Evolutionary conservation across 192 early-diverging fungal genomes (phyloP).

Genomic region (Linnemannia exigua): DNA sequence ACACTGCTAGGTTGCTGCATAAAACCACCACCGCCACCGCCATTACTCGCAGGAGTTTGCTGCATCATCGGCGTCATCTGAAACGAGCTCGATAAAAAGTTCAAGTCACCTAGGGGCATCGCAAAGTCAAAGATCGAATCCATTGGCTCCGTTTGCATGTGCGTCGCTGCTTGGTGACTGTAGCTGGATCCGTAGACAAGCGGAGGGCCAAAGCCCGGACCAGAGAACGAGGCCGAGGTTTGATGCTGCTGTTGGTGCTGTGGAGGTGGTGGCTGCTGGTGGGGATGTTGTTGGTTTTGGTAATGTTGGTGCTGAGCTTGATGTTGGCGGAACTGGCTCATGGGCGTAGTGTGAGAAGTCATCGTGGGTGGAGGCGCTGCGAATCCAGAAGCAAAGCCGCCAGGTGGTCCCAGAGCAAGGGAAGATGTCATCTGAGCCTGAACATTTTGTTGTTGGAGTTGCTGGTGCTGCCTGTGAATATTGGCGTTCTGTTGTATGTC

Average conservation of each 20-base stretch:
- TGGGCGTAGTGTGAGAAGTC: background rate
- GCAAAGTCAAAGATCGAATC: slow-evolving; percentile 57
- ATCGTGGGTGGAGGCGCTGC: background rate
- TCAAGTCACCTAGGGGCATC: slow-evolving; percentile 43
- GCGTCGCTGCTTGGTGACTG: slow-evolving; percentile 4
- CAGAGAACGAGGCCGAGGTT: background rate
- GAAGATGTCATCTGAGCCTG: slow-evolving; percentile 35
- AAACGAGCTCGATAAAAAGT: slow-evolving; percentile 50
- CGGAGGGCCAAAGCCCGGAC: slow-evolving; percentile 27
- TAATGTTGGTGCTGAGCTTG: slow-evolving; percentile 42
- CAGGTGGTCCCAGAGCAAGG: slow-evolving; percentile 29
- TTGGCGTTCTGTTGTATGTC: slow-evolving; percentile 32
- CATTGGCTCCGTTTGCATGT: slow-evolving; percentile 12
- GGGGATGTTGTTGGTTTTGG: slow-evolving; percentile 28
- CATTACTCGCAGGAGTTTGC: background rate
- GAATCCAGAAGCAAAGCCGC: slow-evolving; percentile 15
- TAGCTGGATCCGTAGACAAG: slow-evolving; percentile 37
- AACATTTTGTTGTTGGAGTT: slow-evolving; percentile 36
- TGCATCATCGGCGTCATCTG: slow-evolving; percentile 48
- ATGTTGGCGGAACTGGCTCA: background rate
- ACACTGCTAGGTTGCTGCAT: background rate
- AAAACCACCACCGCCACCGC: background rate
- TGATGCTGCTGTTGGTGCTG: slow-evolving; percentile 23
- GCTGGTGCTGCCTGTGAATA: slow-evolving; percentile 37
- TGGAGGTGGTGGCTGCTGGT: too few relatives aligned